Base-by-base conservation (phyloP, 2,329 filamentous ascomycete genomes). In the Neonectria ditissima region DNA sequence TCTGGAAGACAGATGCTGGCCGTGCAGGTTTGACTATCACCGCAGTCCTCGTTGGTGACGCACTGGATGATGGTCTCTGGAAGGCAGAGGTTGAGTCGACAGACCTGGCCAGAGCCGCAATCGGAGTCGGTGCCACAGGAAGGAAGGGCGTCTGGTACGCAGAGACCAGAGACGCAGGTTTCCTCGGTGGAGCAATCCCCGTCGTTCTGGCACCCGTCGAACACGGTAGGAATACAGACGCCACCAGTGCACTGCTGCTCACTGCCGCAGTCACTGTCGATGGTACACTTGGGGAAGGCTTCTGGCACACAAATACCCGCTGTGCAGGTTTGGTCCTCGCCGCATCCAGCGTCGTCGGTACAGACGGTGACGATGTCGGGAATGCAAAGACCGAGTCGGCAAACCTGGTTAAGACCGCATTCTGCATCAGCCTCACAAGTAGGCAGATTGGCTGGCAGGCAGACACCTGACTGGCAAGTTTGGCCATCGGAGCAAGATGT, bases 331-430 rank as follows among this genome's bases (percentile, higher is more conserved):
- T 64, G 52, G 2, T 39, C 32, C 2, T 44, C 48, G 10, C 16
- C 16, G 24, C 62, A 64, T 2, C 55, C 51, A 14, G 14, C 16
- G 9, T 52, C n/a, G n/a, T 20, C 24, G 5, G 28, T 26, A 18
- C 62, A 64, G 2, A 50, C 5, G 3, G 37, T 20, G 5, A 64
- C 37, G 2, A n/a, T 24, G 6, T 54, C 22, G 16, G 63, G 58
- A 10, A 62, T 55, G 22, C 63, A 65, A 7, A 61, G 26, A 5
- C 37, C 59, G 8, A 63, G 59, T 10, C 52, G 51, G 18, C 63
- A 65, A n/a, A 63, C 45, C 10, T 65, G 59, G n/a, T 45, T 58
- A 8, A 55, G 47, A n/a, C 51, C 51, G n/a, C 63, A 65, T 3
- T 65, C 47, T 0, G 34, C 16, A n/a, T 55, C 54, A 1, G 44